These are phyloP conservation scores for Vitis riparia DNA, from an alignment of 164 flowering plant genomes.

Conservation along the genomic window DNA sequence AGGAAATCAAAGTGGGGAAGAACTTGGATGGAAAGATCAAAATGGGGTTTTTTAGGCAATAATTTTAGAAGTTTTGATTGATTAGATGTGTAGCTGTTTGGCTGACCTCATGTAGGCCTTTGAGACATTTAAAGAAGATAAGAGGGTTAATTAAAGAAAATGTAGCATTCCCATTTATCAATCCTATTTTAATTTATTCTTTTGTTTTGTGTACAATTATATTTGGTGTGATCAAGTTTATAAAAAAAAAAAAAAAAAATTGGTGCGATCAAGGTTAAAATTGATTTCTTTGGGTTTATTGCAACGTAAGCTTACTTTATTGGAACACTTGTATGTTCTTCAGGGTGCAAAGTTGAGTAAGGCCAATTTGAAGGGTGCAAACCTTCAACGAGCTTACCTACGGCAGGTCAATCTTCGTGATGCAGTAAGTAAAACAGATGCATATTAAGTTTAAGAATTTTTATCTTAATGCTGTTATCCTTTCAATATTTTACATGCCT, in stretches of 20 bases:
- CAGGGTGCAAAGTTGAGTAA: conserved; percentile 83
- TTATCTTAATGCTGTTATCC: too few relatives aligned
- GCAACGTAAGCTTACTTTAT: background rate
- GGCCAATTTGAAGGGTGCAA: conserved; percentile 85
- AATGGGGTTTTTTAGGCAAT: too few relatives aligned
- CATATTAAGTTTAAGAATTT: too few relatives aligned
- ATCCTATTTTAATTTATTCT: too few relatives aligned
- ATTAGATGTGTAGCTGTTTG: too few relatives aligned
- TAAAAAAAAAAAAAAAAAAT: background rate
- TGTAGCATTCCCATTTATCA: too few relatives aligned
- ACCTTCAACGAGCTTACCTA: conserved; percentile 86
- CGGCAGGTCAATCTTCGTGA: conserved; percentile 85
- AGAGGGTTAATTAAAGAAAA: too few relatives aligned
- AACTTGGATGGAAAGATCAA: too few relatives aligned
- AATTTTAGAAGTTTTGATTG: too few relatives aligned
- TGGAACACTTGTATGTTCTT: background rate
- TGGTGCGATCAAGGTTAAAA: background rate
- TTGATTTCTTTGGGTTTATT: background rate
- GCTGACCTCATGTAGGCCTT: too few relatives aligned
- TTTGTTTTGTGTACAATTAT: background rate
- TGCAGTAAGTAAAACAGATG: conserved; percentile 51
- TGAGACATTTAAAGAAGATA: too few relatives aligned
- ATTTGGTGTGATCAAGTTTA: background rate
- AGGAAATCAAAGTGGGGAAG: too few relatives aligned
- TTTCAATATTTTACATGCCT: background rate